A percentile compares a stretch with the other conserved stretches of the same genome.
These are phyloP conservation scores for Microstegium vimineum DNA, from an alignment of 176 grass and related monocot species.

Conservation along the genomic window DNA sequence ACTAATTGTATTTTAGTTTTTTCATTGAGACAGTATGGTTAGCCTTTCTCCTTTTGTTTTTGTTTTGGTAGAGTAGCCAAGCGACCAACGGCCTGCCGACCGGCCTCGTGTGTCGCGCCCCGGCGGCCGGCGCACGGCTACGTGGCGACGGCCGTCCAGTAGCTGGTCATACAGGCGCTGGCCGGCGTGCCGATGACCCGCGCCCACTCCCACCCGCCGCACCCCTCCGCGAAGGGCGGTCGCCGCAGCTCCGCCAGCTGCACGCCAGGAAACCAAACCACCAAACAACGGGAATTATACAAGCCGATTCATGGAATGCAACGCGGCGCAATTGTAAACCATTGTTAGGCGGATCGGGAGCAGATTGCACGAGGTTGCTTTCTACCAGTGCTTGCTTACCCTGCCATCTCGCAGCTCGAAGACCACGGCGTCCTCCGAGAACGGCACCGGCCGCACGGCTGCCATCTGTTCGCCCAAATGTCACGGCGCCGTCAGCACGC, in stretches of 20 bases:
- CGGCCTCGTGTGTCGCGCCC: neutral
- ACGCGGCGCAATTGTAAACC: neutral
- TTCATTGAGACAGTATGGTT: neutral
- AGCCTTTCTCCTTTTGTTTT: neutral
- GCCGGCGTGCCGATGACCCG: slow-evolving; percentile 80
- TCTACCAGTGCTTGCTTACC: slow-evolving; percentile 37
- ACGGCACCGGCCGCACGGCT: slow-evolving; percentile 60
- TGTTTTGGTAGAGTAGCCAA: neutral
- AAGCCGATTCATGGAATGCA: neutral
- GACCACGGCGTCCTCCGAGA: slow-evolving; percentile 76
- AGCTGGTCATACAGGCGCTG: slow-evolving; percentile 74
- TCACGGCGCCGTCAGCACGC: neutral
- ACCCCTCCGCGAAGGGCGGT: slow-evolving; percentile 26
- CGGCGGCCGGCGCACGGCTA: slow-evolving; percentile 21
- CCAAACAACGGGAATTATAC: neutral
- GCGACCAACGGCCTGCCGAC: neutral
- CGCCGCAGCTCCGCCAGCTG: slow-evolving; percentile 91
- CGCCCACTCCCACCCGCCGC: slow-evolving; percentile 58
- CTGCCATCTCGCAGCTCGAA: slow-evolving; percentile 87
- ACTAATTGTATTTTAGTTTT: neutral
- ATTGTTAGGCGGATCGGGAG: neutral
- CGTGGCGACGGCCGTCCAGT: slow-evolving; percentile 83
- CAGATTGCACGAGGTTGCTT: neutral
- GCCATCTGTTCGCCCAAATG: slow-evolving; percentile 62
- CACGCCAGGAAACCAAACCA: neutral